Base-by-base conservation (phyloP, 2,329 filamentous ascomycete genomes). In the Cercospora sojina region DNA sequence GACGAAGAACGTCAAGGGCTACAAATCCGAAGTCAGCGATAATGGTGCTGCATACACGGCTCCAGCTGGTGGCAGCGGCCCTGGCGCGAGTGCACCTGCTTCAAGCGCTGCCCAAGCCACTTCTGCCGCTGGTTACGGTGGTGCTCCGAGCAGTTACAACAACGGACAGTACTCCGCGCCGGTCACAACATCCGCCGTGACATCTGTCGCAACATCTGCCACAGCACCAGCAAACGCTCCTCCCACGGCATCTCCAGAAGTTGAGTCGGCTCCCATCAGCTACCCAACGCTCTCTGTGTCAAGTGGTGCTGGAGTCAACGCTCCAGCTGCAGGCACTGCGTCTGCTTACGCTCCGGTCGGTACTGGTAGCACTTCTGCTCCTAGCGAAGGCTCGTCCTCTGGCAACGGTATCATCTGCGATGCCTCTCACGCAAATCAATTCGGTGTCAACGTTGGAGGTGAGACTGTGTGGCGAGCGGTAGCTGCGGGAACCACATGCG, bases 381-480 rank as follows among this genome's bases (percentile, higher is more conserved):
- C 59, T 6, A 35, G 29, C 6, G 51, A 20, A 18, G 43, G 41
- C 9, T 31, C 64, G 8, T 23, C 47, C 5, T 57, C 61, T 18
- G 23, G 35, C 53, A 43, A 47, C n/a, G 63, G 56, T 2, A 65
- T 65, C 32, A 56, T 51, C 4, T 65, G 63, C 25, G 57, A 61
- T 31, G 60, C 32, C 58, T 49, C 76, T 9, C 49, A 64, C 18
- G 55, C 59, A 5, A 71, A 62, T 6, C 73, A 81, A 65, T 83
- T 80, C 63, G 81, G 81, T 35, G 73, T 83, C 59, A 81, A 80
- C 75, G 78, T 81, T 71, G 73, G 78, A 63, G 81, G 80, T 65
- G 69, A 72, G 4, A 75, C 81, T 7, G 73, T 80, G 23, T 82
- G 75, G 74, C 78, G 79, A 70, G 65, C 71, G 10, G 80, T 83